Conservation (phyloP, 768 basidiomycete species). For the Clathrus columnatus region DNA sequence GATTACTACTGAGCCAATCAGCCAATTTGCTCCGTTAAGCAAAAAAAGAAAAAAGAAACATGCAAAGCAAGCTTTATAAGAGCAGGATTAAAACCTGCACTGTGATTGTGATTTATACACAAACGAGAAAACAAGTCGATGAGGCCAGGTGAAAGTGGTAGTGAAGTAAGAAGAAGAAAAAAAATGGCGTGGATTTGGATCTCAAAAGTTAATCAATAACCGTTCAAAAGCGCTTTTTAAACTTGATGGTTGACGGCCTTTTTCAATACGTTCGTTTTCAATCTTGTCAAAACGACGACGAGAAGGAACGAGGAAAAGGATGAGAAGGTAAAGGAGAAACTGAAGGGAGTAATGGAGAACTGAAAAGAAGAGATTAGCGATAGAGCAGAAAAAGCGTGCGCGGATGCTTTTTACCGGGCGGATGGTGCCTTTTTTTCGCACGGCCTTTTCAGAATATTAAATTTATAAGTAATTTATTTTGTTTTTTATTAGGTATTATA, state of each 20-base stretch:
- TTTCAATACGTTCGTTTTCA: too few species aligned
- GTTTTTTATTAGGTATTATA: too few species aligned
- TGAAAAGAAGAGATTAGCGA: not conserved
- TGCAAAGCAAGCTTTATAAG: not conserved
- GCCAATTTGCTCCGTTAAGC: not conserved
- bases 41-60: not conserved
- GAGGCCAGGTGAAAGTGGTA: not conserved
- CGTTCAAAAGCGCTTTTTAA: too few species aligned
- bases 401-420: not conserved
- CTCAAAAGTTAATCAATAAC: too few species aligned
- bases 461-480: too few species aligned
- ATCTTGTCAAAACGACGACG: not conserved
- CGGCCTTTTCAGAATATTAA: not conserved
- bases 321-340: not conserved
- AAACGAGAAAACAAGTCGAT: not conserved
- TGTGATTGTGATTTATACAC: not conserved
- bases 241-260: too few species aligned
- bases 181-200: not conserved
- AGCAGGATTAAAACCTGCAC: not conserved
- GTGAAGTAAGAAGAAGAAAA: not conserved
- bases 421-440: not conserved
- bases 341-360: not conserved
- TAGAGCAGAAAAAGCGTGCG: not conserved
- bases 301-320: not conserved
- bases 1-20: not conserved